phyloP scores from a whole-genome alignment of 257 asterid species.

The Nyctanthes arbortristis region DNA sequence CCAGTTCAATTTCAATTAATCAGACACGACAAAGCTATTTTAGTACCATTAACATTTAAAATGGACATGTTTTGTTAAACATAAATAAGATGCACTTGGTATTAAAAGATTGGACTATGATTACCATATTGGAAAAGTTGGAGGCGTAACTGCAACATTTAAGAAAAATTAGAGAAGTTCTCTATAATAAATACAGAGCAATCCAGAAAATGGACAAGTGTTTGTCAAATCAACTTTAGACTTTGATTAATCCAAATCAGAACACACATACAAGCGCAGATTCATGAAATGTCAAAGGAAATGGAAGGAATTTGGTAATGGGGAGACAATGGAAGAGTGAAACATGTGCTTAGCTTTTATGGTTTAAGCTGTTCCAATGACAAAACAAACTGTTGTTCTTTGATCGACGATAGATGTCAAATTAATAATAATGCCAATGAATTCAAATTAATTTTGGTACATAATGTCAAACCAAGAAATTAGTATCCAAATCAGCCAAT shows the following conservation, averaged over 20 bases:
- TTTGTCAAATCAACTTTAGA: not conserved
- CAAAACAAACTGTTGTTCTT: not conserved
- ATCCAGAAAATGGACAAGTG: not conserved
- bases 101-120: too few relatives aligned
- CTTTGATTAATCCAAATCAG: not conserved
- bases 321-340: constrained; percentile 2
- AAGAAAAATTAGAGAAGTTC: too few relatives aligned
- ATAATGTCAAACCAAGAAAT: not conserved
- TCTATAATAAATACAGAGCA: not conserved
- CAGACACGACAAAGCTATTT: too few relatives aligned
- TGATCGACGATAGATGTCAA: not conserved
- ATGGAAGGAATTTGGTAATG: not conserved
- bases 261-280: not conserved
- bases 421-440: not conserved
- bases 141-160: too few relatives aligned
- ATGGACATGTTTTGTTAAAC: too few relatives aligned
- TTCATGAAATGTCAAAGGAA: not conserved
- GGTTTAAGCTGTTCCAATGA: too few relatives aligned
- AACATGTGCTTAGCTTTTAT: not conserved
- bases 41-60: too few relatives aligned
- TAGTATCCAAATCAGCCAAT: not conserved
- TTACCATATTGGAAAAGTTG: too few relatives aligned
- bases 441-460: too few relatives aligned
- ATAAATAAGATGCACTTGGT: too few relatives aligned
- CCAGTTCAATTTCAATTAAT: too few relatives aligned